These are phyloP conservation scores for Trametes gibbosa DNA, from an alignment of 768 basidiomycete species.

Conservation along the genomic window DNA sequence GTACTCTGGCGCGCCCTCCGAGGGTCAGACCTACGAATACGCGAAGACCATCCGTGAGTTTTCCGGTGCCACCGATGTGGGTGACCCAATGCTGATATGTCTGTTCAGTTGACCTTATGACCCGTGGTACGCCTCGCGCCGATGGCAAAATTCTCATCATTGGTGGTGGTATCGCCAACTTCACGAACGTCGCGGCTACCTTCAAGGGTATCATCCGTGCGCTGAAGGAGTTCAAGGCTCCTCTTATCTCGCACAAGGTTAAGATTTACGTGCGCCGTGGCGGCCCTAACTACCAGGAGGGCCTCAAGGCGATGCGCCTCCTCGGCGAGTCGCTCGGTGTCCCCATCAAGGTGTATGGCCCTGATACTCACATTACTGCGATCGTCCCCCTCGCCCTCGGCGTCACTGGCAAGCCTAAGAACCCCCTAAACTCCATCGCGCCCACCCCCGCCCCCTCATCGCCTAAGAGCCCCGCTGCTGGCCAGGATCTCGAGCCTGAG, in stretches of 20 bases:
- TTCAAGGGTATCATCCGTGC: conserved; percentile 99
- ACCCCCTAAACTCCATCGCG: conserved; percentile 37
- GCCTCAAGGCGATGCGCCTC: conserved; percentile 96
- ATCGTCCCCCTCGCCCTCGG: conserved; percentile 99
- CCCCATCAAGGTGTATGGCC: conserved; percentile 95
- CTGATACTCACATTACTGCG: conserved; percentile 97
- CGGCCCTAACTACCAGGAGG: conserved; percentile 99
- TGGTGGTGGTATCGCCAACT: conserved; percentile 99
- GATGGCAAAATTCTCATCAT: conserved; percentile 99
- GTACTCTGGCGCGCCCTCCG: conserved; percentile 97
- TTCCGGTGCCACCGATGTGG: background rate
- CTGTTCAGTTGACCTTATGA: conserved; percentile 81
- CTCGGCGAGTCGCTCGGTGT: conserved; percentile 97
- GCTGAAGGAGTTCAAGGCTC: conserved; percentile 87
- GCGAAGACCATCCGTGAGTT: conserved; percentile 92
- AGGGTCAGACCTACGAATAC: conserved; percentile 99
- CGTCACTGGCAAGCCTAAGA: conserved; percentile 55
- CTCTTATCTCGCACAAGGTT: conserved; percentile 80
- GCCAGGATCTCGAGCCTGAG: conserved; percentile 32
- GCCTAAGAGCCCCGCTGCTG: conserved; percentile 36
- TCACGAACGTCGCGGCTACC: conserved; percentile 98
- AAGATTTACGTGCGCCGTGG: conserved; percentile 97
- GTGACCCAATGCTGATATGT: conserved; percentile 10
- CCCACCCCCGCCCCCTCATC: conserved; percentile 48
- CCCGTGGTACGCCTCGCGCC: conserved; percentile 76